phyloP scores from a whole-genome alignment of 148 eudicot genomes.

The Rheum nobile region DNA sequence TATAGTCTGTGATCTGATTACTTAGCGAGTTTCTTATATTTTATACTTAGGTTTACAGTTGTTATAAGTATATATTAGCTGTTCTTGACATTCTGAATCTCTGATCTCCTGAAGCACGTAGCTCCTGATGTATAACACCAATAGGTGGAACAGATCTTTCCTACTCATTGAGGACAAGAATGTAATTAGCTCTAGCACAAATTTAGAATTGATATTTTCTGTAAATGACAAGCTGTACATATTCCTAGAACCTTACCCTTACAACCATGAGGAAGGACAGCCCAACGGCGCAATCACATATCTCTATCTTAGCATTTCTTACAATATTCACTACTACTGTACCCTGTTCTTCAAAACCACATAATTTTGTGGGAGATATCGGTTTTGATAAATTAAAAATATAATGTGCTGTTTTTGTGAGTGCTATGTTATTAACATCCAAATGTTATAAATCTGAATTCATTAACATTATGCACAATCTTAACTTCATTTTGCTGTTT shows the following conservation, averaged over 20 bases:
- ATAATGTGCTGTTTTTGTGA: not conserved
- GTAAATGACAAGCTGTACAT: no score
- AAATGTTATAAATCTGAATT: not conserved
- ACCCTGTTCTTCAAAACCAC: not conserved
- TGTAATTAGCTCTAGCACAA: no score
- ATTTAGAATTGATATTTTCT: no score
- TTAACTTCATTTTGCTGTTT: not conserved
- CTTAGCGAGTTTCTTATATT: not conserved
- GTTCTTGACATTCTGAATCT: not conserved
- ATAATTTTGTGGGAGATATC: not conserved
- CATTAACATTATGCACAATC: not conserved
- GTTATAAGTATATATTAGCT: not conserved
- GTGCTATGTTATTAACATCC: not conserved
- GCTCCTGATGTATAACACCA: not conserved
- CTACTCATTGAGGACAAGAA: not conserved
- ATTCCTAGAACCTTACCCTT: no score
- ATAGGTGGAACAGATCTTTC: not conserved
- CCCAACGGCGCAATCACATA: no score
- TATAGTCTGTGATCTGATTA: not conserved
- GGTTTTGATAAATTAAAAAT: not conserved
- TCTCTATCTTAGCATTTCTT: no score
- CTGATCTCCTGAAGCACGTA: not conserved
- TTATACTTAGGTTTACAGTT: not conserved
- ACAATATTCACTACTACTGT: no score
- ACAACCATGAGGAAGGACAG: no score